Conservation (phyloP, 2,329 filamentous ascomycete genomes). For the Hypocrella siamensis region DNA sequence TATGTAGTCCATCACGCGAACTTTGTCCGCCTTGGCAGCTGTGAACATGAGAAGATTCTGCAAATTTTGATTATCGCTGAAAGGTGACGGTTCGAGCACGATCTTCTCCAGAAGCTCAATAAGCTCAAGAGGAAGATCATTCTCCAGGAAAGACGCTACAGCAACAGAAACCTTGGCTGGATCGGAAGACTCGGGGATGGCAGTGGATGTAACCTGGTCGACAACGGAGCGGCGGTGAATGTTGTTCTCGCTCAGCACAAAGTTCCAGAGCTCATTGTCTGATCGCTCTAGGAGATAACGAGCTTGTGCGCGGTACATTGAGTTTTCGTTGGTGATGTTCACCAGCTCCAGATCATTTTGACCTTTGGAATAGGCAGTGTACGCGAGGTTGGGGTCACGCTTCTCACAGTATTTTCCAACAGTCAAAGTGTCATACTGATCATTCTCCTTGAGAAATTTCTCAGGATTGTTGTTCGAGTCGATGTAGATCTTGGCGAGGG, state of each 20-base stretch:
- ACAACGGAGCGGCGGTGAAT: constrained; percentile 84
- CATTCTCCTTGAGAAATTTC: constrained; percentile 93
- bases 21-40: constrained; percentile 90
- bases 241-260: constrained; percentile 92
- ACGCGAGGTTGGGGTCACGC: constrained; percentile 88
- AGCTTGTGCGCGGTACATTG: constrained; percentile 98
- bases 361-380: constrained; percentile 89
- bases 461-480: constrained; percentile 97
- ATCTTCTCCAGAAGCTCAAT: constrained; percentile 99
- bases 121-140: constrained; percentile 81
- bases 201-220: constrained; percentile 90
- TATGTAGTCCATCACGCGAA: constrained; percentile 90
- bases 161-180: constrained; percentile 91
- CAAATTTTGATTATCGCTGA: constrained; percentile 92
- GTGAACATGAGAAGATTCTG: constrained; percentile 96
- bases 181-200: constrained; percentile 82
- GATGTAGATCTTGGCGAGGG: constrained; percentile 97
- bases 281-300: constrained; percentile 85
- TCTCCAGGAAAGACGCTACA: constrained; percentile 81
- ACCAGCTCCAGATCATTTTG: constrained; percentile 96
- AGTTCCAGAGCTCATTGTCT: constrained; percentile 82
- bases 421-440: constrained; percentile 80
- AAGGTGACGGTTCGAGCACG: constrained; percentile 95
- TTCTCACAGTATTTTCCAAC: constrained; percentile 99
- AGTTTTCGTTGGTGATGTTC: constrained; percentile 96